A percentile compares a stretch with the other conserved stretches of the same genome.
Conservation (phyloP, 208 protist species). For the Acanthamoeba sp. region DNA sequence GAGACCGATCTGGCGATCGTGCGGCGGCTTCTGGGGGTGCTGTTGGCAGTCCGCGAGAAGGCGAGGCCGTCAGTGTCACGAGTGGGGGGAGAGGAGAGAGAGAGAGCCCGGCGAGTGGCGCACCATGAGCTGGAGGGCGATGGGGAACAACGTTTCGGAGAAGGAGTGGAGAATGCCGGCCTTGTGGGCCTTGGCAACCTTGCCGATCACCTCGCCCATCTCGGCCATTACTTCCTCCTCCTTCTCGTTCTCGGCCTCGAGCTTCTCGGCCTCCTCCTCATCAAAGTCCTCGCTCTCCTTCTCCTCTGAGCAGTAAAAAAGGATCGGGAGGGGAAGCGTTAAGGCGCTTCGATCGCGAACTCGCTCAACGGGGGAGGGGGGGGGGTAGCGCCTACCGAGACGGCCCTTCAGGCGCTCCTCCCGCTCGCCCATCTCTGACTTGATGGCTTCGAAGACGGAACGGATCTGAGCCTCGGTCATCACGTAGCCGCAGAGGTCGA, state of each 20-base stretch:
- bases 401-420: background rate
- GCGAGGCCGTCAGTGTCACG: background rate
- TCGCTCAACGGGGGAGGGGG: no score
- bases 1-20: constrained; percentile 79
- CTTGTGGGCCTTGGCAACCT: constrained; percentile 75
- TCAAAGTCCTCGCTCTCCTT: constrained; percentile 76
- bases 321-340: background rate
- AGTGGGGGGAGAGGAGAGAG: background rate
- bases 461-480: constrained; percentile 70
- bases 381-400: background rate
- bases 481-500: constrained; percentile 19
- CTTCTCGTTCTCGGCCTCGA: constrained; percentile 77
- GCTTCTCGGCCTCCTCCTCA: constrained; percentile 77
- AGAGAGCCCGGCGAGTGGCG: background rate
- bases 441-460: constrained; percentile 35
- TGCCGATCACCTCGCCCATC: constrained; percentile 79
- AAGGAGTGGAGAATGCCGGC: constrained; percentile 36
- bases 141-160: constrained; percentile 24
- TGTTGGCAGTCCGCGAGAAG: background rate
- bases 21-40: constrained; percentile 60
- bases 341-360: background rate
- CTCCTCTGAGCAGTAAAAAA: background rate
- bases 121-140: constrained; percentile 36
- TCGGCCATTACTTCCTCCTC: constrained; percentile 69
- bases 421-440: constrained; percentile 33